Conservation (phyloP, 805 yeast genomes). For the Lachancea kluyveri region DNA sequence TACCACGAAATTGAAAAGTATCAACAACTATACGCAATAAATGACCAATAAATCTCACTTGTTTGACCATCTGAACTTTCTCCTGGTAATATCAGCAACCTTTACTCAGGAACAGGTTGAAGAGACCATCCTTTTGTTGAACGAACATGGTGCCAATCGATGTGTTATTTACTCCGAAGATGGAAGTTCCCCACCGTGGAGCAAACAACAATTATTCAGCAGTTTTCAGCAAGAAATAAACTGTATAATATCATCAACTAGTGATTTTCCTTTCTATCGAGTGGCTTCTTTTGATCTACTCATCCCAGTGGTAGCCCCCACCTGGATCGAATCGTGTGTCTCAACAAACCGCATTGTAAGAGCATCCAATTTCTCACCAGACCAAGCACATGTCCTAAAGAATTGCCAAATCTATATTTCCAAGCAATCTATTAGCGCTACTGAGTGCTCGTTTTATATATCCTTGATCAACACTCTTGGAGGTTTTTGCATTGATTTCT, state of each 20-base stretch:
- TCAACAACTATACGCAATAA: neutral
- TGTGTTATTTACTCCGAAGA: slow-evolving; percentile 6
- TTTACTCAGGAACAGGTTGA: slow-evolving; percentile 6
- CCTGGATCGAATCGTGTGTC: slow-evolving; percentile 23
- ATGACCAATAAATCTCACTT: slow-evolving; percentile 5
- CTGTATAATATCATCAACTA: slow-evolving; percentile 20
- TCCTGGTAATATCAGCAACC: slow-evolving; percentile 12
- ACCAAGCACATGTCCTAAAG: slow-evolving; percentile 58
- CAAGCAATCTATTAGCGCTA: slow-evolving; percentile 49
- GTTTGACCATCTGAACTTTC: slow-evolving; percentile 19
- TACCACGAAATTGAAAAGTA: neutral
- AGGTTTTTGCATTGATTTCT: slow-evolving; percentile 56
- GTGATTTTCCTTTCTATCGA: slow-evolving; percentile 24
- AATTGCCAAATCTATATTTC: slow-evolving; percentile 57
- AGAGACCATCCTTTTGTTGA: slow-evolving; percentile 7
- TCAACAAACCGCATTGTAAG: slow-evolving; percentile 17
- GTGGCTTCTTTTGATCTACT: slow-evolving; percentile 24
- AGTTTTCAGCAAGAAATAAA: slow-evolving; percentile 13
- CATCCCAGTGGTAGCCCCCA: slow-evolving; percentile 26
- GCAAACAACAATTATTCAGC: slow-evolving; percentile 4
- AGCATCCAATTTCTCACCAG: slow-evolving; percentile 52
- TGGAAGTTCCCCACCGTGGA: neutral
- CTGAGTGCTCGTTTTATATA: slow-evolving; percentile 62
- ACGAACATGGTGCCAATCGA: slow-evolving; percentile 12
- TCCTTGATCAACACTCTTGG: slow-evolving; percentile 59